These are phyloP conservation scores for Gossypium rotundifolium DNA, from an alignment of 345 rosid species.

Conservation along the genomic window DNA sequence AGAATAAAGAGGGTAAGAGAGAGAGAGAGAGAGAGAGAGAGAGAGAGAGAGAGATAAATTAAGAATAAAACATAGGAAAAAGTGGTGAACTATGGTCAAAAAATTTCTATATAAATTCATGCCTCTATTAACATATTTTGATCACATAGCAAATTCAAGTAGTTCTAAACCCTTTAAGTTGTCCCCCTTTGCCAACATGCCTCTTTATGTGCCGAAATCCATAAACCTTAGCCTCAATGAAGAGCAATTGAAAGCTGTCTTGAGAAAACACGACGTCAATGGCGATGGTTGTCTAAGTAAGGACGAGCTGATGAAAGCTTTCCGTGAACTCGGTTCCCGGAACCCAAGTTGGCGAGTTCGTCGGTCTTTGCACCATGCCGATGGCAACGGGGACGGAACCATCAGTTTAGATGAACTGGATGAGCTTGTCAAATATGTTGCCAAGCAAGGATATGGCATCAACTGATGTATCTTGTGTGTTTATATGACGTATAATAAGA, in stretches of 20 bases:
- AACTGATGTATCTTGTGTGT: background rate
- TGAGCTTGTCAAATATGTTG: constrained; percentile 20
- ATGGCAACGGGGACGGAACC: constrained; percentile 19
- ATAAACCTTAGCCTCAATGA: background rate
- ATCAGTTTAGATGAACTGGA: constrained; percentile 19
- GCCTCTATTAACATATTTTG: background rate
- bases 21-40: too few species aligned
- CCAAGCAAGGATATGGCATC: constrained; percentile 6
- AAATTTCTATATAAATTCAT: background rate
- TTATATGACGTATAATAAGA: background rate
- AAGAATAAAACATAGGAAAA: background rate
- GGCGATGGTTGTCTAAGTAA: constrained; percentile 19
- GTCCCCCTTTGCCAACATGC: background rate
- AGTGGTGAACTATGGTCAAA: background rate
- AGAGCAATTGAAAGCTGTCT: constrained; percentile 17
- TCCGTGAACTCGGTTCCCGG: constrained; percentile 19
- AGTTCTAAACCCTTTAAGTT: background rate
- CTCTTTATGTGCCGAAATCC: background rate
- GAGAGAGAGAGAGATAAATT: background rate
- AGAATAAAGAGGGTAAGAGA: background rate
- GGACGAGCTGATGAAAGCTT: constrained; percentile 21
- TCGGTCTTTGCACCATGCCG: constrained; percentile 22
- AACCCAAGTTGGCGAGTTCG: constrained; percentile 18
- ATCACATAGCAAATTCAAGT: background rate
- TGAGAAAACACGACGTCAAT: constrained; percentile 20